Base-by-base conservation (phyloP, 1,284 basidiomycete species). In the Rhizopogon parksii region DNA sequence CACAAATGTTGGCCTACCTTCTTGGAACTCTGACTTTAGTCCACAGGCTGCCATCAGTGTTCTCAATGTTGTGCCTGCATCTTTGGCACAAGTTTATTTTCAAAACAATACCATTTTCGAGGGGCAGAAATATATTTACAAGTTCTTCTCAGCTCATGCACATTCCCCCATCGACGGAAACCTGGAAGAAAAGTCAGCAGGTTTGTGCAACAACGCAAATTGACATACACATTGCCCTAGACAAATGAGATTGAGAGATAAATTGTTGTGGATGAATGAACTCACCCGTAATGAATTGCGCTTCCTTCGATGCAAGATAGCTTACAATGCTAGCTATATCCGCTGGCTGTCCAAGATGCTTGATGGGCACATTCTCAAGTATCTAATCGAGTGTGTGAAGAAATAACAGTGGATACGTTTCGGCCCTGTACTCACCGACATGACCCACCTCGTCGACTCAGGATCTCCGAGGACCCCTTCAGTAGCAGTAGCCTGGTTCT, bases 221-320 rank as follows among this genome's bases (percentile, higher is more conserved):
- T 24, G 9, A 14, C 52, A 36, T 40, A 53, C 52, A 45, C 52
- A 53, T 24, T 53, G 51, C 39, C 51, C 51, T 52, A 30, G n/a
- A 39, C 38, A 9, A 17, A 25, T 36, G 14, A 19, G 9, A 17
- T n/a, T 37, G 14, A 37, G 40, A 37, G 27, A 30, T 30, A 9
- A 30, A 30, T 9, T 0, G 27, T 11, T 8, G 27, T 9, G 7
- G 11, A 30, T 8, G 27, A 9, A 30, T 30, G 27, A 12, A 36
- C 51, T 45, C 5, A 43, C 70, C 70, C 21, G 69, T 71, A 53
- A 71, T 66, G 50, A 67, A 70, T 52, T 64, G 62, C n/a, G 62
- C 65, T 47, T 68, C 68, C 36, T 70, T 63, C 1, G 67, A 69
- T 11, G 64, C 66, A 12, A 71, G 52, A 30, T 51, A 42, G 8